Evolutionary conservation across 805 yeast genomes (phyloP), one percentile per base, ranked within the genome.

Genomic region (Wickerhamiella musiphila): DNA sequence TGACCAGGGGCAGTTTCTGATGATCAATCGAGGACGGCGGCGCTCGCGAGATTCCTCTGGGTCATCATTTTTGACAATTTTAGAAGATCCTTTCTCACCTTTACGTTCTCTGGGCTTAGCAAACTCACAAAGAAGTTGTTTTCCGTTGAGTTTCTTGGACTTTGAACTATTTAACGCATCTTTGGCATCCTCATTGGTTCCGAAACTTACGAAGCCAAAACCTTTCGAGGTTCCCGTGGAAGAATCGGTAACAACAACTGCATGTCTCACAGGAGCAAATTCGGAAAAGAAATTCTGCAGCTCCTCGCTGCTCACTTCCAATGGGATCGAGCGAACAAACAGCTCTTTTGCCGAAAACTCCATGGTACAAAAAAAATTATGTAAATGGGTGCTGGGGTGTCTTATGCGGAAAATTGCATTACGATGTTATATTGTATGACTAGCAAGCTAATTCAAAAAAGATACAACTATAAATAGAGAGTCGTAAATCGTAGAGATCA

Each of bases 1-100:
- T 11, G 94, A 75, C 98, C 98, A 90, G 9, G 98, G 98, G 54
- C 90, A 66, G 52, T 90, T 90, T 49, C 98, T 68, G 23, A 90
- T 64, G 43, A 90, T 83, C 36, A 90, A 60, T 44, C 94, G 70
- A 3, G 96, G 84, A 43, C 76, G 70, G 53, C 93, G 74, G 49
- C 76, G 77, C 43, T 74, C 79, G n/a, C 67, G 63, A 35, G 33
- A 34, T 21, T 30, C 43, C 10, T 42, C 47, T 4, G 35, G 21
- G n/a, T 32, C 31, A 5, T 34, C 28, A 18, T 13, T 31, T 4
- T n/a, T n/a, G n/a, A n/a, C n/a, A n/a, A n/a, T n/a, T n/a, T n/a
- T n/a, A n/a, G n/a, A n/a, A n/a, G 28, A 26, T 7, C 29, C 41
- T 12, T 36, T 35, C 4, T 42, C 46, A 12, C 35, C 45, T 31